Evolutionary conservation across 768 basidiomycete genomes (phyloP).

Genomic region (Suillus decipiens): DNA sequence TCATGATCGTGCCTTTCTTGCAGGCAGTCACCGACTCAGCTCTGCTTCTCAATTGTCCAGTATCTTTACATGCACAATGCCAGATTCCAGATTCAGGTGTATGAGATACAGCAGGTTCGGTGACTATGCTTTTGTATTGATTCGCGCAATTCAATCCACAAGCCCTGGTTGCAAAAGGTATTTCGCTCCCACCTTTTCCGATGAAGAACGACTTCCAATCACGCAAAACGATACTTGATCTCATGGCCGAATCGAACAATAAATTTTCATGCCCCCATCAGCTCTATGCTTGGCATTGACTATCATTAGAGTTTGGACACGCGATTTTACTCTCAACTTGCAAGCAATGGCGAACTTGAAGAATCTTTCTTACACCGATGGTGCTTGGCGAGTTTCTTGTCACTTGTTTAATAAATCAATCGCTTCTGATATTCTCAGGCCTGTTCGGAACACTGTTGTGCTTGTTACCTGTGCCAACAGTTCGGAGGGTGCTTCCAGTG

Average conservation of each 20-base stretch:
- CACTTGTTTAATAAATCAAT: neutral
- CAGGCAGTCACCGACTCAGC: neutral
- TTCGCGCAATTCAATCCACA: neutral
- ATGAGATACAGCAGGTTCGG: neutral
- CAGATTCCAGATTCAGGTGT: neutral
- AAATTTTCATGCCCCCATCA: neutral
- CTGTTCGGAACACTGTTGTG: neutral
- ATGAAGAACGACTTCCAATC: neutral
- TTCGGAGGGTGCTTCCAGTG: neutral
- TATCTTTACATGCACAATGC: neutral
- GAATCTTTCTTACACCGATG: neutral
- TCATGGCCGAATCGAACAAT: neutral
- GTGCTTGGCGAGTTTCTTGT: neutral
- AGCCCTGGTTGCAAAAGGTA: neutral
- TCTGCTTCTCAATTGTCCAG: neutral
- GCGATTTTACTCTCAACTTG: neutral
- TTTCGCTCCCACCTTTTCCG: neutral
- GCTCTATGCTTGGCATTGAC: neutral
- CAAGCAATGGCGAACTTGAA: neutral
- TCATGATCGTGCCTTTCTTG: neutral
- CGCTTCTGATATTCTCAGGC: neutral
- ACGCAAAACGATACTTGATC: too few species aligned
- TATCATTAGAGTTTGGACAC: neutral
- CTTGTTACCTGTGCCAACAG: neutral
- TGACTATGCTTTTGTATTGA: neutral